phyloP scores from a whole-genome alignment of 2,329 filamentous ascomycete species.

The Berkeleyomyces basicola region DNA sequence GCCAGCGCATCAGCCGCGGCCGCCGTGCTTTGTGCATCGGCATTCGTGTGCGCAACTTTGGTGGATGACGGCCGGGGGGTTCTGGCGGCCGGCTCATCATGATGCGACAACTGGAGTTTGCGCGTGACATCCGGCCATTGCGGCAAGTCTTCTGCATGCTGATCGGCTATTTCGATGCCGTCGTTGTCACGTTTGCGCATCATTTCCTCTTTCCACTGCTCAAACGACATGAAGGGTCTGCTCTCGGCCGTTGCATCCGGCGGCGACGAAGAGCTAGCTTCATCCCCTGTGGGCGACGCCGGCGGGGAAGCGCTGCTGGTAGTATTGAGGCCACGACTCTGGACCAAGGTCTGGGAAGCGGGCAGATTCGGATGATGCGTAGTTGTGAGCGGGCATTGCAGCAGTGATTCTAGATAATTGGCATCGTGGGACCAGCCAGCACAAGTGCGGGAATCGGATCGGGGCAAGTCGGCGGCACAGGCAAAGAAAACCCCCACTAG shows the following conservation, averaged over 20 bases:
- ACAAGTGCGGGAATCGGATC: background rate
- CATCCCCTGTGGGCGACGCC: background rate
- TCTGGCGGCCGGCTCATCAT: background rate
- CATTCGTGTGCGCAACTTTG: background rate
- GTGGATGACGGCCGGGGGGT: background rate
- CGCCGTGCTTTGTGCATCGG: background rate
- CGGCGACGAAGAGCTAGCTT: background rate
- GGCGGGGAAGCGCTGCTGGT: background rate
- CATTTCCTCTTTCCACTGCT: constrained; percentile 12
- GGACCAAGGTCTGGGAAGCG: too few relatives aligned
- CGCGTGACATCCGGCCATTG: background rate
- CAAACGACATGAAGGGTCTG: constrained; percentile 5
- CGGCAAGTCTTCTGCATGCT: background rate
- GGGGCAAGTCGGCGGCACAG: background rate
- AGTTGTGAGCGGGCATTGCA: background rate
- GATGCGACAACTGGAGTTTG: background rate
- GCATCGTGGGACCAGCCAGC: background rate
- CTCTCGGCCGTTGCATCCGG: background rate
- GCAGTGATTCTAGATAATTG: background rate
- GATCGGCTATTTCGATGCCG: background rate
- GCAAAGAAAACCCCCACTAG: background rate
- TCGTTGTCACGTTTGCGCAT: constrained; percentile 2
- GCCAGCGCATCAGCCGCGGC: background rate
- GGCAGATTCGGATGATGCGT: background rate
- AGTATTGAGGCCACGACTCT: background rate